Conservation (phyloP, 179 eudicot genomes). For the Camellia oleifera region DNA sequence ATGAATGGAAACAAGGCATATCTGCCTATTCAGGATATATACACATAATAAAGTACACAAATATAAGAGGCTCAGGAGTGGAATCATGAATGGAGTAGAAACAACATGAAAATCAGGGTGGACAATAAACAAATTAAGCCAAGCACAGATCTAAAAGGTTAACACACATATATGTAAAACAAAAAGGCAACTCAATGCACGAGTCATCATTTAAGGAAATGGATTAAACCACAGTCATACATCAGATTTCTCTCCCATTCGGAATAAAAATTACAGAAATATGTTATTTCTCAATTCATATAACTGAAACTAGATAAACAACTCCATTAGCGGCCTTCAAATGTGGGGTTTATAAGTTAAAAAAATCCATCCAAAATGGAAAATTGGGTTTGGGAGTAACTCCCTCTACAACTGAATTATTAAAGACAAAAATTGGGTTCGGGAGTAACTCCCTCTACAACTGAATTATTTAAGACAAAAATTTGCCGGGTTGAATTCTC, state of each 20-base stretch:
- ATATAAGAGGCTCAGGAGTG: not conserved
- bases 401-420: not conserved
- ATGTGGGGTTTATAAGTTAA: not conserved
- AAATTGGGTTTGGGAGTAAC: not conserved
- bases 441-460: not conserved
- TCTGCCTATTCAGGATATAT: not conserved
- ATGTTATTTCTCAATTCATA: not conserved
- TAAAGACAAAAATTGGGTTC: not conserved
- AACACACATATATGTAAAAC: no score
- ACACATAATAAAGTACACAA: not conserved
- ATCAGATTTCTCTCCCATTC: not conserved
- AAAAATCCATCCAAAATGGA: constrained; percentile 2
- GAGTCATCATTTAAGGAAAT: not conserved
- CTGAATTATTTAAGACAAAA: not conserved
- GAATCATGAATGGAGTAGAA: not conserved
- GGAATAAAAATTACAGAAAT: constrained; percentile 1
- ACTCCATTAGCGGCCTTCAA: not conserved
- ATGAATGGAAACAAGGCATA: no score
- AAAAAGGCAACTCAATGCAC: not conserved
- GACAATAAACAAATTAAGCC: not conserved
- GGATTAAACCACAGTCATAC: not conserved
- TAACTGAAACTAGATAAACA: not conserved
- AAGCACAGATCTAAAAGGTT: not conserved
- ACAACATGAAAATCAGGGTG: not conserved
- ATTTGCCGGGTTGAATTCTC: not conserved